phyloP scores from a whole-genome alignment of 306 rosid genomes.

The Erythrophleum fordii region DNA sequence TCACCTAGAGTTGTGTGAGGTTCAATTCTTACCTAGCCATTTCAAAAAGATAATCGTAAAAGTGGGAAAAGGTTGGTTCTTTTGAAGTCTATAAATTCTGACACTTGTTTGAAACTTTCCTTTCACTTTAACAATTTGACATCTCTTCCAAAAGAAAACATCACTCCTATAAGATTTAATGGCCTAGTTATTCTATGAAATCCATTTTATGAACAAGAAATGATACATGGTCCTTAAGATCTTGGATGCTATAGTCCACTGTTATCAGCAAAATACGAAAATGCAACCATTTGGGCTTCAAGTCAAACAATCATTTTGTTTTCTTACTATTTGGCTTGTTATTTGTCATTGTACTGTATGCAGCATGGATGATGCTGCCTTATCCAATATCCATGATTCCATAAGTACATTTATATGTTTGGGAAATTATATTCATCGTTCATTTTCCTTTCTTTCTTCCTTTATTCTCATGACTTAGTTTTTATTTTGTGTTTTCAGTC shows the following conservation, averaged over 20 bases:
- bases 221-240: conserved; percentile 6
- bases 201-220: conserved; percentile 19
- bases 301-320: neutral
- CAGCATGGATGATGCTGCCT: conserved; percentile 4
- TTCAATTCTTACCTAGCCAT: neutral
- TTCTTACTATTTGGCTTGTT: conserved; percentile 17
- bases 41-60: neutral
- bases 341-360: conserved; percentile 19
- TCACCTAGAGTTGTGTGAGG: neutral
- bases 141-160: neutral
- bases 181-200: neutral
- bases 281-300: conserved; percentile 9
- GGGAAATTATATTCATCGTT: neutral
- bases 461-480: conserved; percentile 3
- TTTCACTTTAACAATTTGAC: conserved; percentile 25
- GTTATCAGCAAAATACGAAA: conserved; percentile 1
- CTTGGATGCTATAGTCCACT: neutral
- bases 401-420: neutral
- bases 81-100: neutral
- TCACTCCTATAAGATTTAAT: conserved; percentile 5
- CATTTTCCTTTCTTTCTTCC: neutral
- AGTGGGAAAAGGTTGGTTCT: neutral
- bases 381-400: conserved; percentile 3
- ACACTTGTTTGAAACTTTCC: neutral
- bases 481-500: conserved; percentile 23